Evolutionary conservation across 352 stramenopile genomes (phyloP).

Genomic region (Phytopythium delawarense): DNA sequence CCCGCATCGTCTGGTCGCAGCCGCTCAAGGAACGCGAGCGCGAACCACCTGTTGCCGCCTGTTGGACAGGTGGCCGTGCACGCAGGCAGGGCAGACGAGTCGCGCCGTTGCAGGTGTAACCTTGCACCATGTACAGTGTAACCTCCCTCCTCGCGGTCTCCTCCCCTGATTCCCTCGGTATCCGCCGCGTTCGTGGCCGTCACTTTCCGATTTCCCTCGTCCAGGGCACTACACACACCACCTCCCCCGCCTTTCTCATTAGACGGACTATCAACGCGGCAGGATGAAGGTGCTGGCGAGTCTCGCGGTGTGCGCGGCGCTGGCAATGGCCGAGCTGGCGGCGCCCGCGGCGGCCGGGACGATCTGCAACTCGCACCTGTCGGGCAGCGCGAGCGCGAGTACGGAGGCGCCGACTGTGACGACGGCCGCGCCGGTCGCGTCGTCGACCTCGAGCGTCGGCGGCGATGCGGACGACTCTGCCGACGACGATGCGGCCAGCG

Average conservation of each 20-base stretch:
- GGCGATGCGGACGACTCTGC: background rate
- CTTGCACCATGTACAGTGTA: too few relatives aligned
- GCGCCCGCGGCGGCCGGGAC: background rate
- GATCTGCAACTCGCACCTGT: background rate
- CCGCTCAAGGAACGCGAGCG: background rate
- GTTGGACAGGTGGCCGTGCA: background rate
- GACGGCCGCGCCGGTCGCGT: background rate
- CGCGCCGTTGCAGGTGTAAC: too few relatives aligned
- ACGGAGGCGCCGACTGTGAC: background rate
- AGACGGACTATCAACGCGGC: background rate
- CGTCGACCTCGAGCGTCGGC: background rate
- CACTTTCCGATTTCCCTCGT: background rate
- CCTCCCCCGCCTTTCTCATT: background rate
- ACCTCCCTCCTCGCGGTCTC: too few relatives aligned
- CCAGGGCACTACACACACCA: too few relatives aligned
- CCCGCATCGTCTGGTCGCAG: too few relatives aligned
- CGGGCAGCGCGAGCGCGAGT: background rate
- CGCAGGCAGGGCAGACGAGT: too few relatives aligned
- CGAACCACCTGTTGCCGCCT: background rate
- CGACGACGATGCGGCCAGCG: background rate
- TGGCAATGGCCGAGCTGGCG: background rate
- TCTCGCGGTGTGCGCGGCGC: background rate
- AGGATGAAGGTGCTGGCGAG: slow-evolving; percentile 7
- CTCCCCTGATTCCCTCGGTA: background rate
- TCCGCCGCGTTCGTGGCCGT: background rate